Evolutionary conservation across 2,329 filamentous ascomycete genomes (phyloP), one percentile per base, ranked within the genome.

Genomic region (Aspergillus costaricaensis): DNA sequence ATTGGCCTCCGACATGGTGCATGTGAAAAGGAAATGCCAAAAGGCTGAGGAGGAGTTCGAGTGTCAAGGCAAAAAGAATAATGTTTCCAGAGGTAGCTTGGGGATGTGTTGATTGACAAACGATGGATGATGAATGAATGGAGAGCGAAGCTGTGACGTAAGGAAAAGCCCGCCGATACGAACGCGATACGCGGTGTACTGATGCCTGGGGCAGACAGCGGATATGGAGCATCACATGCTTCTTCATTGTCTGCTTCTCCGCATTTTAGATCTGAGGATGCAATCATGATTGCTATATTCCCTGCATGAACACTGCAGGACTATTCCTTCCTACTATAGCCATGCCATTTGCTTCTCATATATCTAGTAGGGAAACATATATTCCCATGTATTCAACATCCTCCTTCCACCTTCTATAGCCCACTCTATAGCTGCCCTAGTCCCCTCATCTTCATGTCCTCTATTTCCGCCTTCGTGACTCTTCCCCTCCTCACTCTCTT

Each of bases 401-500:
- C 8, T 17, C 15, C n/a, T 6, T 9, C 14, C 23, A 12, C 5
- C 12, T 12, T 19, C 19, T 8, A 41, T 27, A 38, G 12, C 12
- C 17, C 14, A 15, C 30, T n/a, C 19, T 6, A 39, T 32, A 36
- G 9, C 23, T 19, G 49, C 21, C 2, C 36, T 14, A 14, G 6
- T 25, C 32, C 19, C 52, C 54, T 48, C 55, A 47, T 68, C 67
- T 72, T 68, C 48, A 76, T 72, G 67, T 70, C 69, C 39, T 63
- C 68, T 41, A 49, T 76, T 32, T 70, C 69, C 10, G 71, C 70
- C 15, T 56, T 78, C 52, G 73, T 89, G 52, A 77, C 87, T 55
- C 79, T 88, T 55, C 86, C 87, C n/a, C 81, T 88, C 68, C 78
- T 90, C 65, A 81, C 86, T 68, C 64, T 88, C 64, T 79, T 88